These are phyloP conservation scores for Ophiostoma perfectum DNA, from an alignment of 2,329 filamentous ascomycete species.

Conservation along the genomic window DNA sequence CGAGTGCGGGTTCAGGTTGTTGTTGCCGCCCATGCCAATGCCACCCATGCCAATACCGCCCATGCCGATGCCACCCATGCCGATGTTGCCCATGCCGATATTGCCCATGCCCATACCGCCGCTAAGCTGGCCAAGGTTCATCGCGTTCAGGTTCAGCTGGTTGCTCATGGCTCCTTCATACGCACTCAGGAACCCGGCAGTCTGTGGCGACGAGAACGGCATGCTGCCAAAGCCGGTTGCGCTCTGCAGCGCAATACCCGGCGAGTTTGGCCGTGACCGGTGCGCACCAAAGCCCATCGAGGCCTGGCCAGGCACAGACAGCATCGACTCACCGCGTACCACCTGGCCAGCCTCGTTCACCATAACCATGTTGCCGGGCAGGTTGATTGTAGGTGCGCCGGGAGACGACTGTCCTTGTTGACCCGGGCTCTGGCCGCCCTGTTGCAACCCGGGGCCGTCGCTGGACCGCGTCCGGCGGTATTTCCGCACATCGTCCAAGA, in stretches of 20 bases:
- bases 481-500: constrained; percentile 92
- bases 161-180: constrained; percentile 69
- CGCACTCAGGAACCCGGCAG: constrained; percentile 87
- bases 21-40: neutral
- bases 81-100: constrained; percentile 9
- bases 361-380: constrained; percentile 79
- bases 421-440: neutral
- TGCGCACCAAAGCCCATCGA: constrained; percentile 54
- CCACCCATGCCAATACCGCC: constrained; percentile 5
- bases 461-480: constrained; percentile 88
- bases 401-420: constrained; percentile 50
- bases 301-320: constrained; percentile 63
- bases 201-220: constrained; percentile 80
- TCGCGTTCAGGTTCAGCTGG: constrained; percentile 35
- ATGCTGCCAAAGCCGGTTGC: constrained; percentile 54
- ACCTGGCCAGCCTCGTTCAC: constrained; percentile 90
- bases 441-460: constrained; percentile 54
- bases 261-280: constrained; percentile 83
- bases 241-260: constrained; percentile 74
- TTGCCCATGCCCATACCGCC: constrained; percentile 15
- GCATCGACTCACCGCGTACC: constrained; percentile 75
- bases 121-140: constrained; percentile 41
- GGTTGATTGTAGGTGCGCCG: constrained; percentile 55
- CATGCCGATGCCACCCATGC: constrained; percentile 39
- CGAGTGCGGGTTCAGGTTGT: constrained; percentile 6